Conservation (phyloP, 31 red algal species). For the Asparagopsis taxiformis region DNA sequence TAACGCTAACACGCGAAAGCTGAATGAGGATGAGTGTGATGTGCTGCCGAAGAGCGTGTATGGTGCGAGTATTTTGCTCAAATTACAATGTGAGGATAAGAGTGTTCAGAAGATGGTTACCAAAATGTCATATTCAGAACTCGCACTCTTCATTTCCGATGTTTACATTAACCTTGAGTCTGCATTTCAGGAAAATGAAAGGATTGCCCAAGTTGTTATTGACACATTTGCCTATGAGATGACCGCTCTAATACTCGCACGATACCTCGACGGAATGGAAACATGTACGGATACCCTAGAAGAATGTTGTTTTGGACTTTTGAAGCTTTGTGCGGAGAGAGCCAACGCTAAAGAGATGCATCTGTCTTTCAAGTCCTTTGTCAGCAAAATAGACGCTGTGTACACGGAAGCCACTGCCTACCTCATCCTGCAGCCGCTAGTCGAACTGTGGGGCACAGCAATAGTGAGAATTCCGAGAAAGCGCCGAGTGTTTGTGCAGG, state of each 20-base stretch:
- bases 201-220: constrained; percentile 26
- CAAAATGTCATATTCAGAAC: constrained; percentile 28
- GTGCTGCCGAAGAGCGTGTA: constrained; percentile 35
- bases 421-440: constrained; percentile 30
- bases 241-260: constrained; percentile 23
- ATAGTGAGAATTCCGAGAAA: constrained; percentile 33
- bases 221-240: constrained; percentile 46
- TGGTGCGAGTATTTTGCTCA: constrained; percentile 65
- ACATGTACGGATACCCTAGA: constrained; percentile 27
- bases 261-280: constrained; percentile 54
- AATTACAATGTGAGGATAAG: constrained; percentile 66
- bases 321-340: constrained; percentile 35
- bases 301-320: constrained; percentile 17
- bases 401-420: constrained; percentile 54
- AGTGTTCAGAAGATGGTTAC: constrained; percentile 42
- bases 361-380: constrained; percentile 32
- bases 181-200: constrained; percentile 20
- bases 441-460: constrained; percentile 26
- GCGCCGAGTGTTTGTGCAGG: constrained; percentile 29
- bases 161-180: background rate
- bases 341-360: constrained; percentile 58
- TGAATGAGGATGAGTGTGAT: background rate
- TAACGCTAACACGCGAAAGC: background rate
- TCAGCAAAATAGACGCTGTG: constrained; percentile 33
- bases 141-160: constrained; percentile 43